Base-by-base conservation (phyloP, 768 basidiomycete species). In the Hysterangium stoloniferum region DNA sequence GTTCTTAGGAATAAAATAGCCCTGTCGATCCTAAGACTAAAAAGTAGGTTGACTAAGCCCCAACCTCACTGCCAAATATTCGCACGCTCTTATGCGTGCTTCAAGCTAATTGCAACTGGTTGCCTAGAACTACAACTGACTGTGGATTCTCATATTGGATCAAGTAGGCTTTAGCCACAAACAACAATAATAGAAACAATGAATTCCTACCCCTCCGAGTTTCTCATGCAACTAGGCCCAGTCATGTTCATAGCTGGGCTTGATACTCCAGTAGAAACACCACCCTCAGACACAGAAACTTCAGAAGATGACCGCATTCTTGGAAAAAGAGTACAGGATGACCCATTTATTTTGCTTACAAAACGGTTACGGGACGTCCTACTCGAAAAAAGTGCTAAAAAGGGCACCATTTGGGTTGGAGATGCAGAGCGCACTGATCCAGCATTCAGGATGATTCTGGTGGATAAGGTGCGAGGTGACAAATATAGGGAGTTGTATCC, bases 241-340 rank as follows among this genome's bases (percentile, higher is more conserved):
- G 81, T 98, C 33, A 88, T 98, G 87, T 95, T 96, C 62, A 86
- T 93, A 17, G 90, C 91, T 22, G 94, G 94, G 2, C 77, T 96
- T 38, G 81, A 81, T 34, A 54, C 58, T 6, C 65, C 61, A 25
- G 46, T 56, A 9, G 37, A 52, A 17, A 4, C 60, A 2, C 25
- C 57, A 1, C 46, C 58, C 19, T 34, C 46, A 12, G 54, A 52
- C 62, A 37, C 45, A 62, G 2, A 58, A 59, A 33, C 53, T 64
- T 6, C 58, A 56, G 0, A 45, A 55, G n/a, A 43, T 61, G 45
- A 40, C 58, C 68, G 27, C 27, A 60, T 11, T 55, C 63, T 15
- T 66, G 61, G 35, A 19, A 38, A 32, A 2, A 44, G 62, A 28
- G 58, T 71, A 57, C 48, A 66, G 4, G 75, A 76, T 53, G 83